Evolutionary conservation across 1,139 yeast species (phyloP), one percentile per base, ranked within the genome.

Genomic region (Taphrina betulina): DNA sequence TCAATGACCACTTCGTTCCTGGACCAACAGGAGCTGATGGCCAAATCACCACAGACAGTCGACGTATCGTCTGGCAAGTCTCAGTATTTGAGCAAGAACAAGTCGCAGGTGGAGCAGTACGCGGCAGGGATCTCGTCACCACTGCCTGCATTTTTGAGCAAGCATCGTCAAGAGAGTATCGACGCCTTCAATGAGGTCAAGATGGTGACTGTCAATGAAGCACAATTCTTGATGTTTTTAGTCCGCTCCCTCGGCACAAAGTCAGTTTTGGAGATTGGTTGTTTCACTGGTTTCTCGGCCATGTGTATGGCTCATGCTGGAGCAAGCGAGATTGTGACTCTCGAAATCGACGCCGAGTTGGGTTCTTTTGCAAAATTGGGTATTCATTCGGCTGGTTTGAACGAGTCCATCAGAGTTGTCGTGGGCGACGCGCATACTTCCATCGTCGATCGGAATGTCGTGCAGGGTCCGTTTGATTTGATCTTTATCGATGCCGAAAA

Each of bases 401-500:
- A 41, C 14, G 50, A 41, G 16, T 5, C 16, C 12, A 26, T 52
- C n/a, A 20, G 31, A 22, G 50, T 52, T 16, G 31, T 42, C 16
- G 42, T 42, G n/a, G 56, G 50, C 7, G 50, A 42, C 28, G 56
- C 56, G 5, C 56, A 52, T 28, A 37, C 22, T 0, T 23, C 38
- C n/a, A 24, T 52, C 14, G 20, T 14, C 17, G 56, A 42, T 37
- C 37, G 34, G 43, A 34, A 35, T 5, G 14, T 14, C 0, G 41
- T 50, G 5, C 46, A 42, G 2, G 54, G 54, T 23, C 26, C 24
- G n/a, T 52, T 40, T 14, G 56, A 52, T 24, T 20, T 52, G 22
- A 34, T 52, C 50, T 52, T 52, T 35, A 52, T 52, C 24, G 56
- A 52, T 28, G 56, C 56, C 31, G 56, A 52, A 16, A 52, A 52